Conservation (phyloP, 164 flowering plant genomes). For the Aristolochia fimbriata region DNA sequence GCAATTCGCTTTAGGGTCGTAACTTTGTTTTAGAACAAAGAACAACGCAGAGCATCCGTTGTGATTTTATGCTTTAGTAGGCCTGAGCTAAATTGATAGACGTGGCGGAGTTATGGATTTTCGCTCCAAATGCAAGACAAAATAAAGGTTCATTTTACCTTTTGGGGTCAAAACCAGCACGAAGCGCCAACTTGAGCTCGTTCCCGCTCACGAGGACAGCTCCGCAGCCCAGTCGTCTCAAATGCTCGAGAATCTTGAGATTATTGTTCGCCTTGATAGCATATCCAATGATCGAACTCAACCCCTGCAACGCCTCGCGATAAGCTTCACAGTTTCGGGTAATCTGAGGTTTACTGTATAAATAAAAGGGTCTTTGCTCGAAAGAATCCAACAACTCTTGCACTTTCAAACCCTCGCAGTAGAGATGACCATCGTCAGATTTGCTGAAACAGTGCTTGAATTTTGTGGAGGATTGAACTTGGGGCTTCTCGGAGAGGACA, state of each 20-base stretch:
- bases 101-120: too few species aligned
- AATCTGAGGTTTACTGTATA: conserved; percentile 86
- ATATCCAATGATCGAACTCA: conserved; percentile 72
- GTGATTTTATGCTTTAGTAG: too few species aligned
- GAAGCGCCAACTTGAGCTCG: conserved; percentile 76
- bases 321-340: conserved; percentile 78
- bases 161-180: conserved; percentile 88
- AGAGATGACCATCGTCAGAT: conserved; percentile 64
- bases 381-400: conserved; percentile 55
- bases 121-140: too few species aligned
- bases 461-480: conserved; percentile 12
- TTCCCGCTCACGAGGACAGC: conserved; percentile 98
- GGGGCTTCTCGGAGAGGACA: conserved; percentile 26
- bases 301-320: conserved; percentile 64
- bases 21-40: too few species aligned
- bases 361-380: conserved; percentile 76
- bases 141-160: conserved; percentile 26
- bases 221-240: conserved; percentile 81
- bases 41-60: too few species aligned
- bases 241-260: conserved; percentile 81
- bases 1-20: too few species aligned
- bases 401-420: conserved; percentile 68
- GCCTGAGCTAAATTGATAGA: too few species aligned
- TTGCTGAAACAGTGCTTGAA: conserved; percentile 79
- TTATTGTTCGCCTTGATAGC: conserved; percentile 95